Base-by-base conservation (phyloP, 2,329 filamentous ascomycete genomes). In the Didymella exigua region DNA sequence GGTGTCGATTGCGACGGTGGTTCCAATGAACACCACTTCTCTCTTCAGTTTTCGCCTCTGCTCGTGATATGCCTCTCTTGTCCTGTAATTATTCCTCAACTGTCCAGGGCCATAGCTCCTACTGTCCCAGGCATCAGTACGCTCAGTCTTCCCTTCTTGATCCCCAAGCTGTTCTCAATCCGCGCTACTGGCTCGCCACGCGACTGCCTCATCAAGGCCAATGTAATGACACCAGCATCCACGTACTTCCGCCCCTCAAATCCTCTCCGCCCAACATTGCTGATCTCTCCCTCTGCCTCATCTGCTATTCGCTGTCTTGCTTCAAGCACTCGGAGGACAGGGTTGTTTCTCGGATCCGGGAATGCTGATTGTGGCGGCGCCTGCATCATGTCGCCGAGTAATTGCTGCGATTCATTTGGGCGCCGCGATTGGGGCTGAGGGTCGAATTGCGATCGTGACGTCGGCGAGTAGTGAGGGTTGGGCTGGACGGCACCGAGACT, bases 401-500 rank as follows among this genome's bases (percentile, higher is more conserved):
- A 64, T 5, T 60, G 67, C 5, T 38, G 34, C 30, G 51, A 46
- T 11, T 38, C 36, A 5, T 24, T 38, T 3, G 46, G 34, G 11
- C 46, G 52, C 46, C 47, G 52, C n/a, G 52, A 63, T 59, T 65
- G 54, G 65, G 65, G 26, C 58, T 68, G 68, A 30, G 73, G 70
- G 57, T 71, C 74, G 59, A 70, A 71, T 38, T 72, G 58, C 62
- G 82, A 84, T 21, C 79, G 79, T 38, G 84, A 86, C 34, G 81
- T 79, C 29, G 79, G 76, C 10, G 83, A 86, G 58, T 81, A 77
- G 23, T 83, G 84, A 2, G 83, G 83, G 55, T 81, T 81, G 26
- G 83, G 83, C 49, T 80, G 81, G 7, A 86, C 84, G 49, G 83
- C 80, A 52, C 84, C 85, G 54, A 87, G 77, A 40, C 75, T 77